Conservation (phyloP, 371 early-diverging fungal genomes). For the Haplosporangium sp. region DNA sequence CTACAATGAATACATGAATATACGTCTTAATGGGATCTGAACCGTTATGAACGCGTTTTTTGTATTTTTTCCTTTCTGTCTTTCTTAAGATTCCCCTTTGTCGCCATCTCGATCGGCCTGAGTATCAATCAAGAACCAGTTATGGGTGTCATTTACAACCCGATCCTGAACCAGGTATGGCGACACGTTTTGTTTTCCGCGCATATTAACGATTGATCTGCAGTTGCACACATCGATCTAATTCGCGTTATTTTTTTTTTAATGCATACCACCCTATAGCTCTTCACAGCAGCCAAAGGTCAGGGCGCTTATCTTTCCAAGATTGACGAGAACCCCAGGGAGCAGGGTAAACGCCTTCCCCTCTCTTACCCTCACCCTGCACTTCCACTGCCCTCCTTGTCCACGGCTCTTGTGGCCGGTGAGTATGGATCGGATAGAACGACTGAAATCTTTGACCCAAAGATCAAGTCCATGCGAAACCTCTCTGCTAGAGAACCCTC, state of each 20-base stretch:
- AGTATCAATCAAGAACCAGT: slow-evolving; percentile 77
- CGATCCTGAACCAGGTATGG: slow-evolving; percentile 81
- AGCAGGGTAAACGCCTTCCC: slow-evolving; percentile 65
- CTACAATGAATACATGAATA: background rate
- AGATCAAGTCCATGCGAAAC: slow-evolving; percentile 72
- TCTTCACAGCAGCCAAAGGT: slow-evolving; percentile 74
- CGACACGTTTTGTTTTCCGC: background rate
- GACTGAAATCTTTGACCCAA: slow-evolving; percentile 68
- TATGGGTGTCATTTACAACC: slow-evolving; percentile 93
- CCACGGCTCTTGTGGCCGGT: slow-evolving; percentile 78
- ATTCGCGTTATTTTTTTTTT: background rate
- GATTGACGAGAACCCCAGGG: slow-evolving; percentile 46
- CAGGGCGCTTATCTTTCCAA: slow-evolving; percentile 76
- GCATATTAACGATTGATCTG: too few species aligned
- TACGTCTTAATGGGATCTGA: too few species aligned
- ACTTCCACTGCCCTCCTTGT: slow-evolving; percentile 70
- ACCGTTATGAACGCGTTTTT: background rate
- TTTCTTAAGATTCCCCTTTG: slow-evolving; percentile 78
- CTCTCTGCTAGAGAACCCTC: slow-evolving; percentile 50
- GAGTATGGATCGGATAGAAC: slow-evolving; percentile 88
- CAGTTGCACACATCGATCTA: too few species aligned
- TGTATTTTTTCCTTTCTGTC: background rate
- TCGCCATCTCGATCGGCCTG: slow-evolving; percentile 88
- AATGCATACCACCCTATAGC: slow-evolving; percentile 23
- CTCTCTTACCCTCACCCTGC: slow-evolving; percentile 61